Base-by-base conservation (phyloP, 768 basidiomycete genomes). In the Clavulina sp. region DNA sequence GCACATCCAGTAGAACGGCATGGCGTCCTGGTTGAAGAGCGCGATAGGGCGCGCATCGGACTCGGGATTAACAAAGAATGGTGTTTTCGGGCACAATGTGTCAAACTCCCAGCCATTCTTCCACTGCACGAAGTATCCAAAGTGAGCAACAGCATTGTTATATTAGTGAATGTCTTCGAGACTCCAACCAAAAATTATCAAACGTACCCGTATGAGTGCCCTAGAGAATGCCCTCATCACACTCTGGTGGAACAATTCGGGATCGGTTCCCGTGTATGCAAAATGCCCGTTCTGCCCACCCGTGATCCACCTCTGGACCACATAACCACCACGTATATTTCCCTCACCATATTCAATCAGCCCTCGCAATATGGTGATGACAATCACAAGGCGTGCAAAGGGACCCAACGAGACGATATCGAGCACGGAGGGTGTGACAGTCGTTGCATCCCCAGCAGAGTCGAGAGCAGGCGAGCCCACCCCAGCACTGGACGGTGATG, bases 51-150 rank as follows among this genome's bases (percentile, higher is more conserved):
- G 24, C 26, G 43, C 13, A 13, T 46, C 43, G 43, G 13, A 9
- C 43, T 46, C 9, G 13, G 43, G 43, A 26, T 13, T 28, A 13
- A 13, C 24, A 26, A 9, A 26, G 16, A n/a, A 46, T 24, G 43
- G 26, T 46, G 43, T 13, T 38, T 19, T 28, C 26, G 43, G 43
- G 54, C 65, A 66, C 0, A 62, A 47, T n/a, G 58, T 49, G 52
- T 68, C 67, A 52, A 64, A 65, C 54, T 67, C 65, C 66, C 66
- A 67, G 4, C 67, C 66, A 59, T 63, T 57, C 34, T 65, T 55
- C 67, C 67, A 68, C 65, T 68, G 48, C 9, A 38, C 34, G 34
- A 9, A 38, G 9, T 19, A 38, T 6, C 18, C 30, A 30, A 29
- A 33, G 28, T 28, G 23, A 41, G 23, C 26, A 28, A 31, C 24